Percentiles rank a stretch among this genome's conserved stretches.
phyloP scores from a whole-genome alignment of 371 early-diverging fungal genomes.

The Smittium mucronatum region DNA sequence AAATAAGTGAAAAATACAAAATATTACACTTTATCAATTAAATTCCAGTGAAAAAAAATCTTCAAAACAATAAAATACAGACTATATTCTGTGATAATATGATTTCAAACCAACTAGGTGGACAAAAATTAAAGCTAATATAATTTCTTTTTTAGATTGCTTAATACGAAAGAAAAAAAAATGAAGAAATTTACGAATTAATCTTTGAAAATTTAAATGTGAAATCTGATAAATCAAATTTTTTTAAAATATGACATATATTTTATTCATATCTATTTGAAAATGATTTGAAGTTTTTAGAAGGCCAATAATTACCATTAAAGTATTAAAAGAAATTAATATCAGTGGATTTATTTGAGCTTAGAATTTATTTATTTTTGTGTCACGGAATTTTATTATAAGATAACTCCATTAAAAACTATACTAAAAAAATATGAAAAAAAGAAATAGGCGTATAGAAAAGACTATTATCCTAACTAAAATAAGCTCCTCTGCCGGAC shows the following conservation, averaged over 20 bases:
- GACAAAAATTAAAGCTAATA: background rate
- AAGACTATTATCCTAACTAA: too few species aligned
- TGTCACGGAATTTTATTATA: too few species aligned
- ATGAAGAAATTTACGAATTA: background rate
- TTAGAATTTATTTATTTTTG: too few species aligned
- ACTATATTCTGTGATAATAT: background rate
- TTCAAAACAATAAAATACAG: background rate
- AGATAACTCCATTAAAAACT: too few species aligned
- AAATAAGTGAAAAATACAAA: background rate
- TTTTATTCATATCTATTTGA: background rate
- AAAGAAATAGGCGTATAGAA: background rate
- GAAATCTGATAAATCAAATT: background rate
- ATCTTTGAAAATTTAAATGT: background rate
- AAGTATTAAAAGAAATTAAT: too few species aligned
- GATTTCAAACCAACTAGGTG: background rate
- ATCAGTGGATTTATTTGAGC: too few species aligned
- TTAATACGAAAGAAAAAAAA: background rate
- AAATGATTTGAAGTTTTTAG: background rate
- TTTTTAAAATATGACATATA: background rate
- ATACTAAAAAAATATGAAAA: background rate
- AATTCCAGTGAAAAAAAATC: background rate
- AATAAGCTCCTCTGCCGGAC: too few species aligned
- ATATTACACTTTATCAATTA: background rate
- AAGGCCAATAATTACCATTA: background rate
- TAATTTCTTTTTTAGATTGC: background rate